Evolutionary conservation across 345 rosid species (phyloP), one percentile per base, ranked within the genome.

Genomic region (Stellera chamaejasme): DNA sequence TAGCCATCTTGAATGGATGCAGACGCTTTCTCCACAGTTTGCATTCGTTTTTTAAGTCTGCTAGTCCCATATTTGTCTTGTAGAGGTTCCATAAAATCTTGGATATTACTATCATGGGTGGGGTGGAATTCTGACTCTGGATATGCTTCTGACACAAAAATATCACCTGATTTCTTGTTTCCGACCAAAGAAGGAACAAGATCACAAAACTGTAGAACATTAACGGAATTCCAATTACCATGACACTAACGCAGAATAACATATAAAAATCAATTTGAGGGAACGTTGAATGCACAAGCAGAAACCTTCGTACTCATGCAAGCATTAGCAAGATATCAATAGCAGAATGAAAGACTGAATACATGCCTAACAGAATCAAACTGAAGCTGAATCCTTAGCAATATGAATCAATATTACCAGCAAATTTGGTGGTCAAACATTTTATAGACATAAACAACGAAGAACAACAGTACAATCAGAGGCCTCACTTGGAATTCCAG

Each of bases 81-180:
- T 72, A 89, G 84, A 56, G 88, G 77, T 9, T 59, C 83, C 55
- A 93, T 45, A 66, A 87, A 81, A 59, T 93, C 97, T 50, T 82
- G 81, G 42, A 80, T 11, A 9, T 78, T 71, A 61, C 89, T 58
- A 48, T 89, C 95, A 60, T 81, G 79, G 45, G 75, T 89, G 4
- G 99, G 97, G 64, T 93, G 82, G 65, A 75, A 87, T 71, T 89
- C 97, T 16, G 96, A 90, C 69, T 89, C 97, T 23, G 95, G 95
- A 74, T 87, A 83, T 13, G 80, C 79, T 76, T 83, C 97, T 3
- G 90, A 80, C 44, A 79, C 56, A 60, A 84, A 75, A 59, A 54
- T 69, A 50, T 71, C 54, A 60, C 71, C 86, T 45, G 62, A 79
- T 69, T 70, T 80, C 67, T 75, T 80, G 74, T 71, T 82, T 11